Conservation (phyloP, 1,139 yeast genomes). For the Nadsonia commutata region DNA sequence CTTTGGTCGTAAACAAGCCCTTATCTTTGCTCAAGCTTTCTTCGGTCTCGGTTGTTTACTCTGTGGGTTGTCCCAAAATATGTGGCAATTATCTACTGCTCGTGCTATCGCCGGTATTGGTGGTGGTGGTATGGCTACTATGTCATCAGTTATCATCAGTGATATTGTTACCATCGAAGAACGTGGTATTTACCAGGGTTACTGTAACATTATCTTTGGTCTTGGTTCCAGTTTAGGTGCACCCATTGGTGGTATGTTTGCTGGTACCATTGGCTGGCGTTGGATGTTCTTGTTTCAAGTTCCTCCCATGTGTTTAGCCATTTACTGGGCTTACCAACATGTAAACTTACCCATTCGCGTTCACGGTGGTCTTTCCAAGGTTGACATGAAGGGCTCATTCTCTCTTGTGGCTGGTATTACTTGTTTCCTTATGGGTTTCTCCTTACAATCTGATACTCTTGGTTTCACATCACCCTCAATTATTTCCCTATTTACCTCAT, state of each 20-base stretch:
- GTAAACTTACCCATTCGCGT: slow-evolving; percentile 16
- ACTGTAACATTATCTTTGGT: slow-evolving; percentile 51
- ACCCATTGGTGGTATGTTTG: slow-evolving; percentile 51
- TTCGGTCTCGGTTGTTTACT: slow-evolving; percentile 41
- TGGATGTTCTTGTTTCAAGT: slow-evolving; percentile 45
- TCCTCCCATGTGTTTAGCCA: slow-evolving; percentile 39
- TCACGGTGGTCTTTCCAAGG: slow-evolving; percentile 26
- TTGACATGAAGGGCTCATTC: slow-evolving; percentile 62
- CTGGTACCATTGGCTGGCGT: slow-evolving; percentile 73
- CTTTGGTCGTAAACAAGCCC: slow-evolving; percentile 53
- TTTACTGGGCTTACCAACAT: neutral
- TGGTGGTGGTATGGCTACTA: slow-evolving; percentile 46
- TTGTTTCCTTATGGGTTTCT: slow-evolving; percentile 47
- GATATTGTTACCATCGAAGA: slow-evolving; percentile 44
- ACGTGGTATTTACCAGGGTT: slow-evolving; percentile 47
- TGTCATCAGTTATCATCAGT: slow-evolving; percentile 40
- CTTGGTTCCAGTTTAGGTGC: slow-evolving; percentile 64
- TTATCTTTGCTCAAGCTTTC: slow-evolving; percentile 33
- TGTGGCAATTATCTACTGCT: slow-evolving; percentile 39
- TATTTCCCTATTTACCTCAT: slow-evolving; percentile 16
- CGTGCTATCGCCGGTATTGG: slow-evolving; percentile 50
- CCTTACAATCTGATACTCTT: slow-evolving; percentile 46
- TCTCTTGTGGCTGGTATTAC: slow-evolving; percentile 41
- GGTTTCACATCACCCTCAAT: slow-evolving; percentile 27
- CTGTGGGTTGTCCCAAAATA: slow-evolving; percentile 33